Conservation (phyloP, 495 filamentous ascomycete species). For the Penicillium odoratum region DNA sequence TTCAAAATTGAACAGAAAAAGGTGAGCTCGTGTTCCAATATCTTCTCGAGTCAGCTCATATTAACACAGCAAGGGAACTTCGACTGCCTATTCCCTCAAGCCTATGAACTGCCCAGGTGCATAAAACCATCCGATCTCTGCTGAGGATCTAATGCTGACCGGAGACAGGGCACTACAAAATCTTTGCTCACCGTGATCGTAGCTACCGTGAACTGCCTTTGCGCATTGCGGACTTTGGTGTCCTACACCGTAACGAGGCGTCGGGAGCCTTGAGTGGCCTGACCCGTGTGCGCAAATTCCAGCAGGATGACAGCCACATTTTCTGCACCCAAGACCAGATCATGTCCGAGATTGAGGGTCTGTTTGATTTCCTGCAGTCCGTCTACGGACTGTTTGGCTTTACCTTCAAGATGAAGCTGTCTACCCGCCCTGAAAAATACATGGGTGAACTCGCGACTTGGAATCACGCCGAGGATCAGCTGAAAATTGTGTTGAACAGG, state of each 20-base stretch:
- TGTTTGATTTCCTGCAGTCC: slow-evolving; percentile 82
- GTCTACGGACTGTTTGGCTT: slow-evolving; percentile 93
- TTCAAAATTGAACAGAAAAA: slow-evolving; percentile 91
- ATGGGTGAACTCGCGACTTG: slow-evolving; percentile 85
- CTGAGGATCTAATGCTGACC: no score
- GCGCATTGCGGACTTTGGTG: slow-evolving; percentile 91
- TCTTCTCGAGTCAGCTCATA: no score
- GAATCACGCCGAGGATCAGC: slow-evolving; percentile 78
- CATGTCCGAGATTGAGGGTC: slow-evolving; percentile 74
- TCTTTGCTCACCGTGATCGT: slow-evolving; percentile 61
- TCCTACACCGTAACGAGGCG: slow-evolving; percentile 88
- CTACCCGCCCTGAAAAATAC: slow-evolving; percentile 89
- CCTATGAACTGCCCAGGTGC: slow-evolving; percentile 95
- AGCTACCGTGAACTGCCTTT: slow-evolving; percentile 68
- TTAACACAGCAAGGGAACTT: no score
- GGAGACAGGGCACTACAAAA: no score
- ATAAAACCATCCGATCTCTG: no score
- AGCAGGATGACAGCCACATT: slow-evolving; percentile 94
- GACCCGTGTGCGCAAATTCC: slow-evolving; percentile 88
- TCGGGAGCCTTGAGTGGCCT: slow-evolving; percentile 88
- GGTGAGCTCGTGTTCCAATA: slow-evolving; percentile 6
- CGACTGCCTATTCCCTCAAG: slow-evolving; percentile 55
- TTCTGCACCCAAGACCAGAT: slow-evolving; percentile 86
- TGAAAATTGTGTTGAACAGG: slow-evolving; percentile 73
- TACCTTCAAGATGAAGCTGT: slow-evolving; percentile 93